Conservation (phyloP, 306 rosid genomes). For the Rosa multiflora region DNA sequence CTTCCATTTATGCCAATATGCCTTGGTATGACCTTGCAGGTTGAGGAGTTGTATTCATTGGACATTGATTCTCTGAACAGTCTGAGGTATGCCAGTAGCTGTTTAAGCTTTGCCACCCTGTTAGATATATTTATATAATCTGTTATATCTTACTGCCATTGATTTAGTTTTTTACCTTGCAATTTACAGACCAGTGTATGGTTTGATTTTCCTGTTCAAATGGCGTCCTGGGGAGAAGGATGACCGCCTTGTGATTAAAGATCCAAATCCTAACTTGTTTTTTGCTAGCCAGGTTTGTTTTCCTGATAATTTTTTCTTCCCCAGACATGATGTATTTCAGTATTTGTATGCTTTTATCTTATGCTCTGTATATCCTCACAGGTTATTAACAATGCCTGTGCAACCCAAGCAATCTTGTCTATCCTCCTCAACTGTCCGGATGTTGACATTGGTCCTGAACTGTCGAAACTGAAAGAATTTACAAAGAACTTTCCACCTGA, state of each 20-base stretch:
- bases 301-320: conserved; percentile 10
- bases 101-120: conserved; percentile 20
- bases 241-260: conserved; percentile 80
- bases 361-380: conserved; percentile 22
- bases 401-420: conserved; percentile 97
- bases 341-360: conserved; percentile 14
- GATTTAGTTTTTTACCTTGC: background rate
- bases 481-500: conserved; percentile 94
- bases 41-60: conserved; percentile 90
- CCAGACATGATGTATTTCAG: background rate
- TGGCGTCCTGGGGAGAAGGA: conserved; percentile 99
- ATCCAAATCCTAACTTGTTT: conserved; percentile 92
- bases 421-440: conserved; percentile 89
- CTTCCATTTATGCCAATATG: conserved; percentile 13
- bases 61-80: conserved; percentile 76
- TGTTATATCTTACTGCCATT: conserved; percentile 6
- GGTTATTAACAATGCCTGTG: conserved; percentile 99
- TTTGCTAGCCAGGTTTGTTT: conserved; percentile 91
- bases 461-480: conserved; percentile 78
- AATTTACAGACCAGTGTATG: conserved; percentile 84
- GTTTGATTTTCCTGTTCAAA: conserved; percentile 96
- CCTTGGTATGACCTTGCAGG: conserved; percentile 54
- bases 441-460: conserved; percentile 84
- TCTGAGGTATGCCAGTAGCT: conserved; percentile 56
- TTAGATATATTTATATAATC: conserved; percentile 4